phyloP scores from a whole-genome alignment of 225 moss, liverwort and hornwort genomes.

The Bryum argenteum region DNA sequence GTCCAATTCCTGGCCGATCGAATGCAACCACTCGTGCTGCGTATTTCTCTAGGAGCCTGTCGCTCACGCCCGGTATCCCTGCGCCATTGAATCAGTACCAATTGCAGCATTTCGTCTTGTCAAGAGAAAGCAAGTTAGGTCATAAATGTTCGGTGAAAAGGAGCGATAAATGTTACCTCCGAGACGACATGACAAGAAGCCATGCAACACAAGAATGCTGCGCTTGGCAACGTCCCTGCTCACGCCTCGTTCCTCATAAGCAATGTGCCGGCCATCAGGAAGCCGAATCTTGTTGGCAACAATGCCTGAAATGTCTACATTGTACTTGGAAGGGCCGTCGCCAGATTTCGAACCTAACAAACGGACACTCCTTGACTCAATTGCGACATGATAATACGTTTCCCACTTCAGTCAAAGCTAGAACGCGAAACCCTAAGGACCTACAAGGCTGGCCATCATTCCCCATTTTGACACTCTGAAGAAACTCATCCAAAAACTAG shows the following conservation, averaged over 20 bases:
- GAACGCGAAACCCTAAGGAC: not conserved
- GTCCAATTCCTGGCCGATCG: slow-evolving; percentile 86
- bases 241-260: slow-evolving; percentile 45
- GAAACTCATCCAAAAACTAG: not conserved
- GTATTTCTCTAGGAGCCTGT: slow-evolving; percentile 62
- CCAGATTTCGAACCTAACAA: slow-evolving; percentile 41
- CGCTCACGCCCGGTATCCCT: slow-evolving; percentile 76
- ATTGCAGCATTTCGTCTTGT: no score
- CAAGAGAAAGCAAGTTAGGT: no score
- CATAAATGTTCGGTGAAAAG: not conserved
- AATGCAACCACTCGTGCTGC: slow-evolving; percentile 69
- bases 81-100: not conserved
- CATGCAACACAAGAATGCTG: slow-evolving; percentile 47
- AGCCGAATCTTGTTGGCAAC: slow-evolving; percentile 43
- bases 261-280: slow-evolving; percentile 50
- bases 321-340: slow-evolving; percentile 43
- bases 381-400: not conserved
- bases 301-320: slow-evolving; percentile 44
- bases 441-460: not conserved
- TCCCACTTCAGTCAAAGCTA: not conserved
- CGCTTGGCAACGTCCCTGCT: slow-evolving; percentile 41
- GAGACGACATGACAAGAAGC: slow-evolving; percentile 45
- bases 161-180: slow-evolving; percentile 24
- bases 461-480: not conserved
- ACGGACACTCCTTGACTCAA: not conserved